A percentile compares a stretch with the other conserved stretches of the same genome.
Conservation (phyloP, 2,329 filamentous ascomycete species). For the Epicoccum nigrum region DNA sequence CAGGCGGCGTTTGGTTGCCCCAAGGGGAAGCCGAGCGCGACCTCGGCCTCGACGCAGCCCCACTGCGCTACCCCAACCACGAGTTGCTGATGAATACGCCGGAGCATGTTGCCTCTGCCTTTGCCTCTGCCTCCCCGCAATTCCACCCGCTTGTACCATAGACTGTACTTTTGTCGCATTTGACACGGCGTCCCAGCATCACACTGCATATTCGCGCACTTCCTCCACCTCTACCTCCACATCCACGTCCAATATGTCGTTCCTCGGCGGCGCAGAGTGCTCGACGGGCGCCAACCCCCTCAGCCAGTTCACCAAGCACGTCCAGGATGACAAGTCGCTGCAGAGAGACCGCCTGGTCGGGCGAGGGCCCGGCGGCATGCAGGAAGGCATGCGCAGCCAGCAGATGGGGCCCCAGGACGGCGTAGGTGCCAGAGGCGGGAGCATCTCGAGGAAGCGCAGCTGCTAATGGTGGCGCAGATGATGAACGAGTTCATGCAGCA, state of each 20-base stretch:
- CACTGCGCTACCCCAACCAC: conserved; percentile 24
- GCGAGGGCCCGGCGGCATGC: conserved; percentile 70
- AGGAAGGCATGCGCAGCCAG: conserved; percentile 78
- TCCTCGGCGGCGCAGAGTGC: conserved; percentile 94
- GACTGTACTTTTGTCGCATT: conserved; percentile 11
- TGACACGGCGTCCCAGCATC: conserved; percentile 1
- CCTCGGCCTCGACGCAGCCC: conserved; percentile 16
- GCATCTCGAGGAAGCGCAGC: not conserved
- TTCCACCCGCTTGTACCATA: conserved; percentile 8
- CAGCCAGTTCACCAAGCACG: conserved; percentile 96
- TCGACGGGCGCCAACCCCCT: conserved; percentile 95
- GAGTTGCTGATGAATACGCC: conserved; percentile 30
- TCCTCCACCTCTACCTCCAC: not conserved
- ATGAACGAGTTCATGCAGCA: conserved; percentile 93
- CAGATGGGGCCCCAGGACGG: conserved; percentile 72
- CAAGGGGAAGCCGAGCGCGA: conserved; percentile 16
- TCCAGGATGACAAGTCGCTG: conserved; percentile 92
- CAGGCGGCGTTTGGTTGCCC: conserved; percentile 6
- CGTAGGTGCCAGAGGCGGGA: conserved; percentile 30
- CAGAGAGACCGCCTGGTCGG: conserved; percentile 89
- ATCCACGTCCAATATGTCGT: conserved; percentile 74
- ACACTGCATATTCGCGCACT: not conserved
- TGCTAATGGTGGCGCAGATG: conserved; percentile 64
- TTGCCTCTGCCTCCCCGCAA: not conserved
- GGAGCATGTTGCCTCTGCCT: conserved; percentile 6